Evolutionary conservation across 164 flowering plant genomes (phyloP).

Genomic region (Chimonanthus praecox): DNA sequence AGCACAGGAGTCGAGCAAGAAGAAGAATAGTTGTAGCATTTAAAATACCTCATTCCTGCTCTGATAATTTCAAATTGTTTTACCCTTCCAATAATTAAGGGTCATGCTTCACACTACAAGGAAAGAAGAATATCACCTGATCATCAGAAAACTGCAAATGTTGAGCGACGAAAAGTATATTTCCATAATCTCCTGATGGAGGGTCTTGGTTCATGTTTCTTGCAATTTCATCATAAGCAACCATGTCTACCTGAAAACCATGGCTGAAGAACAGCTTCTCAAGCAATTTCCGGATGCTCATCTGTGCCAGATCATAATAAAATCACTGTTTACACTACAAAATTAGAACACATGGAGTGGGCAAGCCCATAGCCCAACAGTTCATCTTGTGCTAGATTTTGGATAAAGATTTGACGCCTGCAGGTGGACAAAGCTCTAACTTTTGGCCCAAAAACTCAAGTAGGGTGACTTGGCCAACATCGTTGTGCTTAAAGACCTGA

Average conservation of each 20-base stretch:
- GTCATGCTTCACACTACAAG: not conserved
- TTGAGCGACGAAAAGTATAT: conserved; percentile 65
- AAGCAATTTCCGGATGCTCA: conserved; percentile 37
- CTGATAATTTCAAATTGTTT: too few relatives aligned
- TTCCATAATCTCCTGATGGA: conserved; percentile 23
- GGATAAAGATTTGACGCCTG: not conserved
- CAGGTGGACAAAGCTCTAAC: not conserved
- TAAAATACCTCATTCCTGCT: too few relatives aligned
- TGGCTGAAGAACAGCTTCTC: conserved; percentile 67
- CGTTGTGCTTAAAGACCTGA: not conserved
- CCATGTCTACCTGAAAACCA: conserved; percentile 50
- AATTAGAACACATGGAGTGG: not conserved
- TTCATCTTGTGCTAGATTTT: not conserved
- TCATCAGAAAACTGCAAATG: conserved; percentile 80
- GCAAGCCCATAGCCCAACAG: not conserved
- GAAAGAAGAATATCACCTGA: conserved; percentile 42
- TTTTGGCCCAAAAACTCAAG: not conserved
- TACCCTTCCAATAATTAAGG: too few relatives aligned
- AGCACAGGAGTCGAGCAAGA: too few relatives aligned
- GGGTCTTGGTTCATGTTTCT: conserved; percentile 28
- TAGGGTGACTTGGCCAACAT: not conserved
- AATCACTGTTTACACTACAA: not conserved
- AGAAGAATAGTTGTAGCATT: too few relatives aligned
- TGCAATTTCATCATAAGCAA: conserved; percentile 43
- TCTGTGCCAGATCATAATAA: conserved; percentile 24